Percentiles rank a stretch among this genome's conserved stretches.
Conservation (phyloP, 495 filamentous ascomycete genomes). For the Aspergillus sclerotioniger region DNA sequence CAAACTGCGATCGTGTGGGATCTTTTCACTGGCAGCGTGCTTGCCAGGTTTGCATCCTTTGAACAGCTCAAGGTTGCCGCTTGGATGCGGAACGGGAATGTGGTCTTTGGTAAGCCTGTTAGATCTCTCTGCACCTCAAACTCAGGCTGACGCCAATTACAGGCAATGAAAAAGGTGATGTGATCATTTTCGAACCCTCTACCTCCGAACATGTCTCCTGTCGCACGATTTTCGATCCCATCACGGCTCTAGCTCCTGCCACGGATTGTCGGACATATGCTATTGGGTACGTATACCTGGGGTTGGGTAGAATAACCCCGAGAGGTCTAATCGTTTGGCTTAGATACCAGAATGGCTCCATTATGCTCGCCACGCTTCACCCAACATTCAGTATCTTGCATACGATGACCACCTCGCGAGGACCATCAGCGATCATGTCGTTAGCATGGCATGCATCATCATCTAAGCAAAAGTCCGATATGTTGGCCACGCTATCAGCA, state of each 20-base stretch:
- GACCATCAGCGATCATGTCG: slow-evolving; percentile 84
- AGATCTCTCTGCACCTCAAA: not conserved
- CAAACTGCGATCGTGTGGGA: slow-evolving; percentile 98
- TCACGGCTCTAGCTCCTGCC: slow-evolving; percentile 85
- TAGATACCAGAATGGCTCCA: slow-evolving; percentile 94
- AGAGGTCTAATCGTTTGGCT: not conserved
- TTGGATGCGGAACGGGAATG: slow-evolving; percentile 98
- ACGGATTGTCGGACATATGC: slow-evolving; percentile 96
- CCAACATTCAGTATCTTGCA: slow-evolving; percentile 94
- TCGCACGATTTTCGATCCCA: slow-evolving; percentile 88
- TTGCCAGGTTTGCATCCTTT: slow-evolving; percentile 86
- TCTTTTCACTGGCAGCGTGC: slow-evolving; percentile 84
- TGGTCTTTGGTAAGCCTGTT: slow-evolving; percentile 73
- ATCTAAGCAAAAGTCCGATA: slow-evolving; percentile 94
- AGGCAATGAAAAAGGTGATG: slow-evolving; percentile 89
- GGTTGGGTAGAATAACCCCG: not conserved
- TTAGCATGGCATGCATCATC: slow-evolving; percentile 97
- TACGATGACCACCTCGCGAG: slow-evolving; percentile 77
- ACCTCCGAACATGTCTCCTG: slow-evolving; percentile 92
- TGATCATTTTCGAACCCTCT: slow-evolving; percentile 91
- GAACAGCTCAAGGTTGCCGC: slow-evolving; percentile 79
- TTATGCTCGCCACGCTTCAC: slow-evolving; percentile 83
- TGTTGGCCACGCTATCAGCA: slow-evolving; percentile 88
- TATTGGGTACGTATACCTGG: slow-evolving; percentile 65
- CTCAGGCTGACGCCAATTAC: slow-evolving; percentile 12